Evolutionary conservation across 371 early-diverging fungal species (phyloP), one percentile per base, ranked within the genome.

Genomic region (Mucor lusitanicus): DNA sequence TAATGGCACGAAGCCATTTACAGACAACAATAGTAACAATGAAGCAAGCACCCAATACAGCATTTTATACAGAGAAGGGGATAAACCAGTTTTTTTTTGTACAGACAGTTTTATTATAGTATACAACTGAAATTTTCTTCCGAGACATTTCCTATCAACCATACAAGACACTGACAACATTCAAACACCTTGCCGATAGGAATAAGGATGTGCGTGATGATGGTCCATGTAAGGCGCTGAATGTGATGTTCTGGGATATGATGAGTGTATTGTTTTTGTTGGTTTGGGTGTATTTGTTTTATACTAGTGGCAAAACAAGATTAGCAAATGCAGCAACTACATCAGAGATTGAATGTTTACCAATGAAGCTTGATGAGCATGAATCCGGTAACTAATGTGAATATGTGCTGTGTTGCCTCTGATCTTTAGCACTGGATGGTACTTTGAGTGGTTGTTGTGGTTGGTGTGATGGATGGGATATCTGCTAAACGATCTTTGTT

Each of bases 301-400:
- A 37, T 40, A 63, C 63, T 63, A 23, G n/a, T n/a, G n/a, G 50
- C 13, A 19, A n/a, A 23, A 35, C 21, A 53, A 6, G 27, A 53
- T 53, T 9, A 53, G 53, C 27, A 21, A 21, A 11, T 46, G 8
- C 21, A 25, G 1, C 30, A 30, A 3, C 0, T 13, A 53, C 4
- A 27, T 27, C 27, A 27, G 17, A 40, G 23, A 27, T 3, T 53
- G 12, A 53, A 27, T 53, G 27, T 25, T 27, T 53, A 53, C 53
- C 33, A 65, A 33, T 27, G 58, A 65, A 15, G n/a, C 27, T 53
- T 59, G 28, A 37, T 71, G 71, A n/a, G 68, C 67, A 64, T 67
- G 63, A 48, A 71, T 71, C 23, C 63, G 63, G 33, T 71, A 71
- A 33, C 71, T 71, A 11, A 71, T 66, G 30, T 67, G 71, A 23